Evolutionary conservation across 176 grass and related monocot genomes (phyloP).

Genomic region (Avena eriantha): DNA sequence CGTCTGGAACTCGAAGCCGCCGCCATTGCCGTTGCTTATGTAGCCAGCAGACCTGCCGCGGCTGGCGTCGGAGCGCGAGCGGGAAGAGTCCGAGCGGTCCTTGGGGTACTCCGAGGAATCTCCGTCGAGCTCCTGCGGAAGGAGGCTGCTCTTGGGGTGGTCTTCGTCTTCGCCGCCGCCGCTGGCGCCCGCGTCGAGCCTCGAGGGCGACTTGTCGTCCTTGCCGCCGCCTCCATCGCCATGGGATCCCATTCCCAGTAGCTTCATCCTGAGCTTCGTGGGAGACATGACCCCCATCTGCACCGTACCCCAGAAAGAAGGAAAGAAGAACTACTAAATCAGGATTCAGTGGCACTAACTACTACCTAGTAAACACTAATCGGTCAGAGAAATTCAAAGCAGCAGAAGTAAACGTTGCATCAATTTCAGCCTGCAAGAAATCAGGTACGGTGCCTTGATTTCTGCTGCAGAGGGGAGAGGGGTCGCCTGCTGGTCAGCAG

Average conservation of each 20-base stretch:
- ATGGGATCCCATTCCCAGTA: conserved; percentile 66
- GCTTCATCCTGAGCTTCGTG: conserved; percentile 83
- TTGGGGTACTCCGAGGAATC: conserved; percentile 42
- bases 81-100: conserved; percentile 43
- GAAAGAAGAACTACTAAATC: not conserved
- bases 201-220: conserved; percentile 65
- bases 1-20: conserved; percentile 76
- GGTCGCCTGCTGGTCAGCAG: not conserved
- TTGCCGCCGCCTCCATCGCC: conserved; percentile 25
- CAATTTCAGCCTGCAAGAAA: conserved; percentile 15
- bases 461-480: not conserved
- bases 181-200: conserved; percentile 20
- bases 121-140: conserved; percentile 68
- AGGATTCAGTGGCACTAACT: not conserved
- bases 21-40: not conserved
- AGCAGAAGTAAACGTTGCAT: not conserved
- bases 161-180: conserved; percentile 40
- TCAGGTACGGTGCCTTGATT: not conserved
- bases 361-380: not conserved
- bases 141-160: conserved; percentile 63
- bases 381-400: not conserved
- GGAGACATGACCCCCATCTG: conserved; percentile 80
- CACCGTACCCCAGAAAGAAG: not conserved
- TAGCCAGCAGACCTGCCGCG: not conserved
- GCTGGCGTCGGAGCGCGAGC: conserved; percentile 50